Evolutionary conservation across 2,329 filamentous ascomycete genomes (phyloP).

Genomic region (Helminthosporium solani): DNA sequence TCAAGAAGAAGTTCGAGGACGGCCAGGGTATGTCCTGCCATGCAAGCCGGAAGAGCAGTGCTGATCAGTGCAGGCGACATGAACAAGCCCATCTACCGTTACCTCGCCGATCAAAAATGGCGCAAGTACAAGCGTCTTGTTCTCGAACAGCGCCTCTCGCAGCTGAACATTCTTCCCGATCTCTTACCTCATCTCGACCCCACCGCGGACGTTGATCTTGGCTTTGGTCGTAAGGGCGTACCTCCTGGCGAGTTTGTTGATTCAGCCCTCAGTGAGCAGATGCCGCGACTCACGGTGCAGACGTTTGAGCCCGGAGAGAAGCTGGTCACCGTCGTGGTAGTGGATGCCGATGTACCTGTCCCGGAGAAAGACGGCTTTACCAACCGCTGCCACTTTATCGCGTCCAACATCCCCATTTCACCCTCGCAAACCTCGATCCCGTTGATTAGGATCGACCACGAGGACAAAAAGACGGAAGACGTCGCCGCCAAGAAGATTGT

Average conservation of each 20-base stretch:
- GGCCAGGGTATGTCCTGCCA: conserved; percentile 68
- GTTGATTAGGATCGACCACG: conserved; percentile 33
- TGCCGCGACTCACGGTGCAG: conserved; percentile 78
- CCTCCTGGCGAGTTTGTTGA: conserved; percentile 77
- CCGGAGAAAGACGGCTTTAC: conserved; percentile 72
- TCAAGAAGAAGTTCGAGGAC: conserved; percentile 94
- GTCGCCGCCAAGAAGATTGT: conserved; percentile 61
- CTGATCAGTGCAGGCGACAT: conserved; percentile 70
- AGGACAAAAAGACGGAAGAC: conserved; percentile 48
- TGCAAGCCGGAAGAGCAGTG: conserved; percentile 2
- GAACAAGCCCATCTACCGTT: conserved; percentile 93
- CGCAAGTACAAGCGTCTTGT: conserved; percentile 76
- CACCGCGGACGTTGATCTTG: conserved; percentile 75
- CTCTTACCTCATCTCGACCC: conserved; percentile 79
- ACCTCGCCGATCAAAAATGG: conserved; percentile 87
- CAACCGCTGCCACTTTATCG: conserved; percentile 84
- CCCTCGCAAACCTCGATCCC: conserved; percentile 48
- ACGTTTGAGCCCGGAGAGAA: conserved; percentile 80
- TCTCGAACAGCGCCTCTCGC: conserved; percentile 78
- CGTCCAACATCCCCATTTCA: conserved; percentile 68
- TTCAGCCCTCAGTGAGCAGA: conserved; percentile 68
- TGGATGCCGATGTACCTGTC: conserved; percentile 89
- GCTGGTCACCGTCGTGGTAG: conserved; percentile 78
- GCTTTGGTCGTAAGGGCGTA: conserved; percentile 70
- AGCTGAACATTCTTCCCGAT: conserved; percentile 87